Base-by-base conservation (phyloP, 1,284 basidiomycete species). In the Schizophyllum commune region DNA sequence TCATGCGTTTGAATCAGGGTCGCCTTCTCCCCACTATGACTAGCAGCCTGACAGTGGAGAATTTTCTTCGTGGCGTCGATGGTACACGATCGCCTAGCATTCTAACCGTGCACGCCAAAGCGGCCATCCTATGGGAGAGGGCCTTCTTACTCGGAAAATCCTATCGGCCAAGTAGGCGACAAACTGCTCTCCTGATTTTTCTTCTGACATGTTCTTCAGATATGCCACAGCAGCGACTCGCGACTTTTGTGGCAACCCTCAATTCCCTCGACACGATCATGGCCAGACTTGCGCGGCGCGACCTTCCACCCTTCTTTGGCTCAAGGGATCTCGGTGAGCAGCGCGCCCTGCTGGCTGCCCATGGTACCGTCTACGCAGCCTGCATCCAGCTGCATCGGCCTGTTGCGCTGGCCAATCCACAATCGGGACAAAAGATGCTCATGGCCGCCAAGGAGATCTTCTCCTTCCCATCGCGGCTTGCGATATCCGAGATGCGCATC, bases 121-220 rank as follows among this genome's bases (percentile, higher is more conserved):
- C 68, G 1, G 65, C 68, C 1, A 68, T 71, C 33, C 61, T 71
- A 0, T 69, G 68, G 32, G 66, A 70, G 34, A 63, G 63, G 19
- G 63, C 67, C 22, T 64, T 64, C 51, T 61, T 57, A 0, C 22
- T 70, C 11, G 63, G 63, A 0, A 54, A 59, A 9, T 60, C 63
- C 47, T 66, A 67, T 55, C 59, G 51, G 17, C 63, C 64, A 0
- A 63, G 69, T 68, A 57, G 22, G 65, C 27, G 5, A 6, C 22
- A 47, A 52, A 55, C 33, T n/a, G 33, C 39, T 15, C 22, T 34
- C 19, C 13, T 6, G 5, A n/a, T 21, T 15, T 51, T 39, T 13
- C 55, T 9, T 20, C 20, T 33, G 5, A 21, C 6, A 32, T 17
- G 7, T 15, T 2, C 27, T 32, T 52, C 52, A 66, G 65, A 64